phyloP scores from a whole-genome alignment of 2,329 filamentous ascomycete genomes.

The Bipolaris bicolor region DNA sequence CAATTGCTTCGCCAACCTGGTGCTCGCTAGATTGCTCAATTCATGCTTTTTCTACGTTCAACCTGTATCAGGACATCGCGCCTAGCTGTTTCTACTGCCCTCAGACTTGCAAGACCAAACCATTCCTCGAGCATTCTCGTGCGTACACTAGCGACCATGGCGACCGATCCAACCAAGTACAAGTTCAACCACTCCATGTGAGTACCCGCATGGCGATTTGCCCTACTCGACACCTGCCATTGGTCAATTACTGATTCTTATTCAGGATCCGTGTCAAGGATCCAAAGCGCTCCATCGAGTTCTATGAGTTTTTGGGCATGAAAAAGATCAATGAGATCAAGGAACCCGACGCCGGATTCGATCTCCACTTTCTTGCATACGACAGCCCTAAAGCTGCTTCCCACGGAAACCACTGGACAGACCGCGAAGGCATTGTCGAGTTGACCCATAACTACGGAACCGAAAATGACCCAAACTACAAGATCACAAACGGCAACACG shows the following conservation, averaged over 20 bases:
- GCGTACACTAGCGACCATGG: conserved; percentile 55
- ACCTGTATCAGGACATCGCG: conserved; percentile 12
- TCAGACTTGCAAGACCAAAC: conserved; percentile 15
- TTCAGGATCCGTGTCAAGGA: conserved; percentile 81
- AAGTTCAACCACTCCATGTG: conserved; percentile 67
- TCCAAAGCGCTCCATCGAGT: conserved; percentile 81
- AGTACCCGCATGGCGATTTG: conserved; percentile 26
- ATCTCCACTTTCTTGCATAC: conserved; percentile 94
- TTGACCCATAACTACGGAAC: conserved; percentile 87
- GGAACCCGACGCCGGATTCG: conserved; percentile 88
- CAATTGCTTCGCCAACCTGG: conserved; percentile 2
- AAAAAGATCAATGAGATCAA: conserved; percentile 79
- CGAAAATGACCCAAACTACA: conserved; percentile 81
- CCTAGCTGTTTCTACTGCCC: conserved; percentile 13
- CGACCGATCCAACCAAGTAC: conserved; percentile 66
- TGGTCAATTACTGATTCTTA: conserved; percentile 16
- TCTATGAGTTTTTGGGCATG: conserved; percentile 93
- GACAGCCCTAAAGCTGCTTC: conserved; percentile 78
- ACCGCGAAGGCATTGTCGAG: conserved; percentile 89
- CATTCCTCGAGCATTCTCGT: conserved; percentile 17
- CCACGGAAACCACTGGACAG: conserved; percentile 73
- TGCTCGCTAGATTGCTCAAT: conserved; percentile 11
- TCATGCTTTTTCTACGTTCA: conserved; percentile 35
- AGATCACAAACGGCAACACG: conserved; percentile 85
- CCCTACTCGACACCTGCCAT: neutral